These are phyloP conservation scores for Pichia nanzhaoensis DNA, from an alignment of 805 yeast genomes.

Conservation along the genomic window DNA sequence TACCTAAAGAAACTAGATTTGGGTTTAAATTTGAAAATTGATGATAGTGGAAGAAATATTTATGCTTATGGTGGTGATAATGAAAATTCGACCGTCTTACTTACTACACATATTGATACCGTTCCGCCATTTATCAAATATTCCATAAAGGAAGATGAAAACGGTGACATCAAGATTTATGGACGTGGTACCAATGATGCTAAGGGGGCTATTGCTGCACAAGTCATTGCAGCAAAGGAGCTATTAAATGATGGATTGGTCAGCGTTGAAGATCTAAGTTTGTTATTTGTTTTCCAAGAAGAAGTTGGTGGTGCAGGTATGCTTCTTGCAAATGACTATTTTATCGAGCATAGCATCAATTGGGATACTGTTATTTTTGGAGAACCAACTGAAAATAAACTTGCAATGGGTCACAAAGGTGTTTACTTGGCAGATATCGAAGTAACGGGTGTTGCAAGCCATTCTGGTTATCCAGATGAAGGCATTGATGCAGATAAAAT, in stretches of 20 bases:
- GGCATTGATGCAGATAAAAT: constrained; percentile 59
- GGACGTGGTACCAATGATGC: constrained; percentile 71
- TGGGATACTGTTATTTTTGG: constrained; percentile 67
- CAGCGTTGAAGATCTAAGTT: constrained; percentile 47
- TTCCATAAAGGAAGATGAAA: constrained; percentile 21
- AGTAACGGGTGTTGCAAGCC: constrained; percentile 54
- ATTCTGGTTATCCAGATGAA: constrained; percentile 64
- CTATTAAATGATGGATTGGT: constrained; percentile 34
- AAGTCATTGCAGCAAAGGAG: constrained; percentile 47
- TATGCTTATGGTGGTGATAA: constrained; percentile 47
- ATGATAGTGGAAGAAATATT: constrained; percentile 28
- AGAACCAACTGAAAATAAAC: constrained; percentile 65
- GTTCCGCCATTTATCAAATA: constrained; percentile 63
- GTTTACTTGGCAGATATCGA: constrained; percentile 35
- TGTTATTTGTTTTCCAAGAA: constrained; percentile 65
- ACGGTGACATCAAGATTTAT: constrained; percentile 36
- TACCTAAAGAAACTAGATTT: constrained; percentile 40
- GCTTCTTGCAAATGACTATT: constrained; percentile 35
- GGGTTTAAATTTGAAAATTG: constrained; percentile 41
- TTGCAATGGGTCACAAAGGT: constrained; percentile 70
- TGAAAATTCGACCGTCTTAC: constrained; percentile 38
- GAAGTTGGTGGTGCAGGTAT: constrained; percentile 64
- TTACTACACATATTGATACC: constrained; percentile 66
- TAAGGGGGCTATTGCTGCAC: constrained; percentile 64
- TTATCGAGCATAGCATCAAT: constrained; percentile 29